These are phyloP conservation scores for Hypoxylon fuscum DNA, from an alignment of 495 filamentous ascomycete genomes.

Conservation along the genomic window DNA sequence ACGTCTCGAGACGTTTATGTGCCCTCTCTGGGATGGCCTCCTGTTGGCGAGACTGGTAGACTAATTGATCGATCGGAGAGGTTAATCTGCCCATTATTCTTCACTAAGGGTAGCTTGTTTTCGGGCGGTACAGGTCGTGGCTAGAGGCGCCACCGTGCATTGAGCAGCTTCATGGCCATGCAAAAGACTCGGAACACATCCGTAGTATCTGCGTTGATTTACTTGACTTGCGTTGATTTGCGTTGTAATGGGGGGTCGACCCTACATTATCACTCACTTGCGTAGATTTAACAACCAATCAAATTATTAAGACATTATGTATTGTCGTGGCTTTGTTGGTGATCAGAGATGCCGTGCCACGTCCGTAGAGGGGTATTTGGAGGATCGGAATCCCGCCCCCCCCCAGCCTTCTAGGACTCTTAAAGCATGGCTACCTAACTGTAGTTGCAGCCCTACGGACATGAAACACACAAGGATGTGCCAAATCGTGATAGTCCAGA, in stretches of 20 bases:
- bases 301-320: background rate
- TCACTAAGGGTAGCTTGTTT: too few species aligned
- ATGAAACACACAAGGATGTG: background rate
- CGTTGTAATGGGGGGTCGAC: background rate
- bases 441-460: background rate
- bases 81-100: background rate
- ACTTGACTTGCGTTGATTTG: too few species aligned
- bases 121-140: too few species aligned
- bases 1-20: constrained; percentile 45
- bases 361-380: background rate
- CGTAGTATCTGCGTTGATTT: too few species aligned
- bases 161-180: background rate
- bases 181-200: too few species aligned
- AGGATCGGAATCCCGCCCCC: background rate
- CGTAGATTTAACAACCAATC: background rate
- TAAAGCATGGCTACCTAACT: background rate
- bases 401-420: background rate
- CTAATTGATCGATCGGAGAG: constrained; percentile 17
- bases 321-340: background rate
- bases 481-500: too few species aligned
- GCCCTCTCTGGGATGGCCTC: constrained; percentile 50
- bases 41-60: constrained; percentile 44
- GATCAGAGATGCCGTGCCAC: background rate
- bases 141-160: too few species aligned
- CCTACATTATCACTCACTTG: background rate